Evolutionary conservation across 768 basidiomycete genomes (phyloP).

Genomic region (Boletus rubroflammeus): DNA sequence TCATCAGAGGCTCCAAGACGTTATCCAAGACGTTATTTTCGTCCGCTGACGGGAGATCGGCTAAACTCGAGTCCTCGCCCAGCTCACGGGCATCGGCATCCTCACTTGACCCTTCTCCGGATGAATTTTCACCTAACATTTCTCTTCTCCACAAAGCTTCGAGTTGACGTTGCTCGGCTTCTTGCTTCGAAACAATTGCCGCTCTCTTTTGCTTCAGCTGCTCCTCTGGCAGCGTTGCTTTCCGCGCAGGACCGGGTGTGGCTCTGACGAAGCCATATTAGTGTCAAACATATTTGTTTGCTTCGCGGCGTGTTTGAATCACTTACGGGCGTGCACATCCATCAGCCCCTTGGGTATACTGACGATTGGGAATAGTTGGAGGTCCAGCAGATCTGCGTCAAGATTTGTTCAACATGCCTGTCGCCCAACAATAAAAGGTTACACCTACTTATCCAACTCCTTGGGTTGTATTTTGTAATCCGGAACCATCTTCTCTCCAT

Average conservation of each 20-base stretch:
- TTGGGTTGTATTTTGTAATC: neutral
- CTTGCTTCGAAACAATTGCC: slow-evolving; percentile 12
- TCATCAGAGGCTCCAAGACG: neutral
- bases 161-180: slow-evolving; percentile 13
- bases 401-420: neutral
- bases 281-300: neutral
- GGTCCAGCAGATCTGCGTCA: slow-evolving; percentile 9
- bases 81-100: neutral
- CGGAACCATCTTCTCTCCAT: slow-evolving; percentile 8
- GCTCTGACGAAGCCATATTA: neutral
- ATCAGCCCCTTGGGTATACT: neutral
- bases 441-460: slow-evolving; percentile 4
- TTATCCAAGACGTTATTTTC: too few species aligned
- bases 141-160: neutral
- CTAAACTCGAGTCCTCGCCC: neutral
- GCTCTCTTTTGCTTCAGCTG: slow-evolving; percentile 6
- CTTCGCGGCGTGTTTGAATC: neutral
- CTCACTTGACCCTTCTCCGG: neutral
- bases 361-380: neutral
- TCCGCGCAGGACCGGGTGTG: neutral
- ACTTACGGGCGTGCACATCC: slow-evolving; percentile 5
- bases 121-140: neutral
- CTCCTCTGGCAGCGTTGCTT: slow-evolving; percentile 1
- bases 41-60: neutral
- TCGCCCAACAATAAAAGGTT: neutral